Evolutionary conservation across 495 filamentous ascomycete genomes (phyloP), one percentile per base, ranked within the genome.

Genomic region (Neurospora sp.): DNA sequence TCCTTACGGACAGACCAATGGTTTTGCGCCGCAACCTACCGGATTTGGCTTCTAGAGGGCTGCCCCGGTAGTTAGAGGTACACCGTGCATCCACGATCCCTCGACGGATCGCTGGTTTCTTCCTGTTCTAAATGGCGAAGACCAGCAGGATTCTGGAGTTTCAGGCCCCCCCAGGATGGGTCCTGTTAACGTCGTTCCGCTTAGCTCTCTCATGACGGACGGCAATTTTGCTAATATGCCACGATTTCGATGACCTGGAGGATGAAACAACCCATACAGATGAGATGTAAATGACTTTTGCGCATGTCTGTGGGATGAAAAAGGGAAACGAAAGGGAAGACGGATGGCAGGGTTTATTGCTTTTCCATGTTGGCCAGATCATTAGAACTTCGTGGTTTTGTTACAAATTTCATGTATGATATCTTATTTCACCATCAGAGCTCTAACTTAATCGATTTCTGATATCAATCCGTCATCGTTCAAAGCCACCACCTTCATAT

Each of bases 1-100:
- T 77, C 86, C 89, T 9, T 93, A 89, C 75, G 85, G 83, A 44
- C 92, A 93, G 74, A 86, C 92, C 22, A 96, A 96, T 75, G 93
- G 93, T 6, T 89, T 95, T 71, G 89, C 91, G 44, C 89, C 93
- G 70, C 92, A 95, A 82, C 85, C 90, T 68, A 96, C 93, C 68
- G 93, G 93, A 70, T 94, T 74, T 74, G 83, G 83, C 75, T 86
- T 81, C 76, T 86, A 85, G 78, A 77, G 20, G 75, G 71, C 77
- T 74, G 69, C 73, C 48, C 70, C 72, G 74, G 76, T 78, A 44
- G 76, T 75, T 31, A 4, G 31, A 35, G 0, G 31, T 35, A 68
- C 72, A 68, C 70, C 74, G 16, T 81, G 76, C 72, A 72, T 80
- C 41, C 74, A 74, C 53, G 76, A 80, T 65, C 75, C 78, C 2